A percentile compares a stretch with the other conserved stretches of the same genome.
Evolutionary conservation across 768 basidiomycete species (phyloP).

Genomic region (Auricularia sp.): DNA sequence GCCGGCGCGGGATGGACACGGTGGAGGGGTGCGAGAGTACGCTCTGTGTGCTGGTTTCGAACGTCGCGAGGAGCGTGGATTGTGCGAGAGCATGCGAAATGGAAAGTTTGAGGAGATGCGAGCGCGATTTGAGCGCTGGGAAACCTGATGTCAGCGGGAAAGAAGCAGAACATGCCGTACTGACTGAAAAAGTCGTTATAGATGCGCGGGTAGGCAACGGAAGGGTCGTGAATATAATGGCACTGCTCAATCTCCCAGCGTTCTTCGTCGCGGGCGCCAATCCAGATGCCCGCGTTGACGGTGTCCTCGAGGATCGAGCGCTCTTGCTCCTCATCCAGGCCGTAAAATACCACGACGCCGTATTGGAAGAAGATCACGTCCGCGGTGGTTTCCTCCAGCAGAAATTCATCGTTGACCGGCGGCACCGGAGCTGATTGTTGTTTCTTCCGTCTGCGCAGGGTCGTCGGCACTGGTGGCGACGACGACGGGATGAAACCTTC

Average conservation of each 20-base stretch:
- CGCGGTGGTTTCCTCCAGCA: slow-evolving; percentile 43
- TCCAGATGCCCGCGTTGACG: slow-evolving; percentile 58
- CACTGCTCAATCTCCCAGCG: slow-evolving; percentile 92
- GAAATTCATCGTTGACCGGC: slow-evolving; percentile 7
- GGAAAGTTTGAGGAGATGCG: slow-evolving; percentile 85
- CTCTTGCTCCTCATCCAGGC: slow-evolving; percentile 71
- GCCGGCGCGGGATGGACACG: slow-evolving; percentile 72
- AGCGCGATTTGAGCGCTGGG: slow-evolving; percentile 81
- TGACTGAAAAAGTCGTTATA: slow-evolving; percentile 95
- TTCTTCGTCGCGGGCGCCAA: slow-evolving; percentile 46
- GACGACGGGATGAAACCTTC: neutral
- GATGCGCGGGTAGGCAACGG: slow-evolving; percentile 79
- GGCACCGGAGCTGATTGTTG: neutral
- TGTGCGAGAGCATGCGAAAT: slow-evolving; percentile 91
- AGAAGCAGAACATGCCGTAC: slow-evolving; percentile 18
- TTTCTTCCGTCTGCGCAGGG: neutral
- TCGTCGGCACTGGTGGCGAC: neutral
- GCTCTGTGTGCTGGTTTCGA: slow-evolving; percentile 67
- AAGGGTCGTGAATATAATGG: slow-evolving; percentile 76
- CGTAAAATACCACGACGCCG: slow-evolving; percentile 90
- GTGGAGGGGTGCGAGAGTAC: slow-evolving; percentile 73
- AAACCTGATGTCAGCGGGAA: neutral
- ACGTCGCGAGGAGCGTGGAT: slow-evolving; percentile 82
- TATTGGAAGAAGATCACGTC: slow-evolving; percentile 78
- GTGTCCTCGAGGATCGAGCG: slow-evolving; percentile 77